Conservation (phyloP, 2,329 filamentous ascomycete genomes). For the Penicillium palitans region DNA sequence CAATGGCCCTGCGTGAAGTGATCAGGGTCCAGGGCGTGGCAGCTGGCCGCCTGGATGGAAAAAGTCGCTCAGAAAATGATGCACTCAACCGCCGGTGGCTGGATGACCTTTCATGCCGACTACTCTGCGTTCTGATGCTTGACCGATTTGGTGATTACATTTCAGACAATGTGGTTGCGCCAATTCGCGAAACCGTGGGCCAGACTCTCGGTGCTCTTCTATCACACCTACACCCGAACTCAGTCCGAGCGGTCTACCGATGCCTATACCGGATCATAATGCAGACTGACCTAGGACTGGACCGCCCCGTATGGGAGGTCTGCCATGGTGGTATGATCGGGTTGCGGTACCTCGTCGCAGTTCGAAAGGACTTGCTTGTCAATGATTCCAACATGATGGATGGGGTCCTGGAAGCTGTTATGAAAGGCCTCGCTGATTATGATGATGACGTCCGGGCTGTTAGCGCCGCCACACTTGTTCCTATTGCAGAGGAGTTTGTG, state of each 20-base stretch:
- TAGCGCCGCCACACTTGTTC: slow-evolving; percentile 94
- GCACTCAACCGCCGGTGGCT: slow-evolving; percentile 79
- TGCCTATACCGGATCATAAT: slow-evolving; percentile 88
- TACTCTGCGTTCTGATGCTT: slow-evolving; percentile 95
- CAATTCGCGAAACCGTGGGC: slow-evolving; percentile 91
- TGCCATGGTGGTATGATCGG: slow-evolving; percentile 99
- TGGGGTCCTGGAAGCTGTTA: slow-evolving; percentile 86
- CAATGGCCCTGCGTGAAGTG: slow-evolving; percentile 90
- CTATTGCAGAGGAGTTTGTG: slow-evolving; percentile 94
- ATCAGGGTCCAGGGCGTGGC: slow-evolving; percentile 87
- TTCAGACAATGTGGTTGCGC: slow-evolving; percentile 93
- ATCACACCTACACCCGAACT: slow-evolving; percentile 74
- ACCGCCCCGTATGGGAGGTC: slow-evolving; percentile 82
- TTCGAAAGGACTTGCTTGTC: slow-evolving; percentile 87
- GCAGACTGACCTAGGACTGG: slow-evolving; percentile 75
- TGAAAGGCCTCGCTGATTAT: slow-evolving; percentile 85
- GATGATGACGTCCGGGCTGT: slow-evolving; percentile 97
- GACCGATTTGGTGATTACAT: slow-evolving; percentile 98
- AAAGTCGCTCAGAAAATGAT: slow-evolving; percentile 73
- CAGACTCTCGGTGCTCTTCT: slow-evolving; percentile 89
- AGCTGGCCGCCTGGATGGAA: slow-evolving; percentile 74
- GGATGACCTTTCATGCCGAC: slow-evolving; percentile 88
- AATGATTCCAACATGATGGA: slow-evolving; percentile 84
- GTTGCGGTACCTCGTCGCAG: slow-evolving; percentile 88
- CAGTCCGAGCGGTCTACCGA: slow-evolving; percentile 80